Evolutionary conservation across 495 filamentous ascomycete species (phyloP).

Genomic region (Trichocladium uniseriatum): DNA sequence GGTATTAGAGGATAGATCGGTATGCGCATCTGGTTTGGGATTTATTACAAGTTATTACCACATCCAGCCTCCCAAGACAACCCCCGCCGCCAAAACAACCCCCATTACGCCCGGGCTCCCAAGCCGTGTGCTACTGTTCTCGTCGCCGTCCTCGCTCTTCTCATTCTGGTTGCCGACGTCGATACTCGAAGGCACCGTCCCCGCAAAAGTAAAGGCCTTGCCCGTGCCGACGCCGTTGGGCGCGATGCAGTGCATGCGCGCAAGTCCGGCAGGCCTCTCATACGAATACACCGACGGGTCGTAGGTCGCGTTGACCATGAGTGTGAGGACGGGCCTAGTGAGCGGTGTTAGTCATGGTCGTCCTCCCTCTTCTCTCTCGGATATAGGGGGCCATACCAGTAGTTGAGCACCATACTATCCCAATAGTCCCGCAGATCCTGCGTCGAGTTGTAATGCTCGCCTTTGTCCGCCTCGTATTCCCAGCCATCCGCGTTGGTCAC

Average conservation of each 20-base stretch:
- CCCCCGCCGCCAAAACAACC: too few relatives aligned
- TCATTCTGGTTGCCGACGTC: too few relatives aligned
- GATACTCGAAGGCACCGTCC: background rate
- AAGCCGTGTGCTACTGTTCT: too few relatives aligned
- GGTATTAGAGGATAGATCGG: too few relatives aligned
- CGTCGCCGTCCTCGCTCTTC: too few relatives aligned
- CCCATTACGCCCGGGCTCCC: too few relatives aligned
- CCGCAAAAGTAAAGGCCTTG: conserved; percentile 7
- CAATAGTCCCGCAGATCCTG: conserved; percentile 2
- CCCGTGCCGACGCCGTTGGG: conserved; percentile 7
- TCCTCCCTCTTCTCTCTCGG: too few relatives aligned
- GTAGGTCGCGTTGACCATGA: conserved; percentile 1
- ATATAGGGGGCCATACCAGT: too few relatives aligned
- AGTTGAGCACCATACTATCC: conserved; percentile 8
- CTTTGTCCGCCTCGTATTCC: background rate
- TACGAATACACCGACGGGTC: background rate
- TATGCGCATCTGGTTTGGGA: too few relatives aligned
- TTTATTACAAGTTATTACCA: too few relatives aligned
- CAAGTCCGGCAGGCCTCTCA: background rate
- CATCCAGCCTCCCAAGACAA: too few relatives aligned
- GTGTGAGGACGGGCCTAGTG: background rate
- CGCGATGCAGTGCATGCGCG: conserved; percentile 3
- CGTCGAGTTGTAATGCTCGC: conserved; percentile 4
- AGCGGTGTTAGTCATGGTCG: too few relatives aligned
- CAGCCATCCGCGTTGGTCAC: conserved; percentile 3